Evolutionary conservation across 2,329 filamentous ascomycete genomes (phyloP), one percentile per base, ranked within the genome.

Genomic region (Purpureocillium lavendulum): DNA sequence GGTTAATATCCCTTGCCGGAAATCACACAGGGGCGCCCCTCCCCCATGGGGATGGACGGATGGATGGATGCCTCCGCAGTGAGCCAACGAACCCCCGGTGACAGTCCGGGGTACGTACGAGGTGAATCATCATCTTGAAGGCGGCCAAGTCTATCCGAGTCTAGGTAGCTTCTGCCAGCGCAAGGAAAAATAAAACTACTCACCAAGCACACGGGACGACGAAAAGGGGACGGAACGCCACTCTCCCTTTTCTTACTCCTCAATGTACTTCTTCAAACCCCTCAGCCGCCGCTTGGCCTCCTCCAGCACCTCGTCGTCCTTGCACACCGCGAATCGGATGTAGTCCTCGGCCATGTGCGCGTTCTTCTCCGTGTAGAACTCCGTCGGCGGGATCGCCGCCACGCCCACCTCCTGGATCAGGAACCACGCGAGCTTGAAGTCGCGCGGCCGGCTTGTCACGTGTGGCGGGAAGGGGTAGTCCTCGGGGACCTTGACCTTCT

Each of bases 341-440:
- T 94, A 98, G 53, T 97, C 84, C 69, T 96, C 86, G 0, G 86
- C 92, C 51, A 96, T 78, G 53, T 85, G 79, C 21, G 84, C 79
- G 55, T 95, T 95, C 33, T 63, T 67, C 14, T 87, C 81, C 1
- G 90, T 96, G 60, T 96, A 97, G 62, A 98, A 98, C 62, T 98
- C 92, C 0, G 89, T 95, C 0, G 92, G 92, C 14, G 92, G 92
- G 46, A 98, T 96, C 8, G 90, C 89, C 3, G 92, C 92, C 21
- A 98, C 87, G 9, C 92, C 92, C 15, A 98, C 71, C 67, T 98
- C 90, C 60, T 89, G 89, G 63, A 98, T 98, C 52, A 96, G 66
- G 67, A 97, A 97, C 90, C 90, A 98, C 29, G 81, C 79, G 35
- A 98, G 75, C 70, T 94, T 87, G 67, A 97, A 98, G 60, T 98